A percentile compares a stretch with the other conserved stretches of the same genome.
Evolutionary conservation across 306 rosid genomes (phyloP).

Genomic region (Trichosanthes truncata): DNA sequence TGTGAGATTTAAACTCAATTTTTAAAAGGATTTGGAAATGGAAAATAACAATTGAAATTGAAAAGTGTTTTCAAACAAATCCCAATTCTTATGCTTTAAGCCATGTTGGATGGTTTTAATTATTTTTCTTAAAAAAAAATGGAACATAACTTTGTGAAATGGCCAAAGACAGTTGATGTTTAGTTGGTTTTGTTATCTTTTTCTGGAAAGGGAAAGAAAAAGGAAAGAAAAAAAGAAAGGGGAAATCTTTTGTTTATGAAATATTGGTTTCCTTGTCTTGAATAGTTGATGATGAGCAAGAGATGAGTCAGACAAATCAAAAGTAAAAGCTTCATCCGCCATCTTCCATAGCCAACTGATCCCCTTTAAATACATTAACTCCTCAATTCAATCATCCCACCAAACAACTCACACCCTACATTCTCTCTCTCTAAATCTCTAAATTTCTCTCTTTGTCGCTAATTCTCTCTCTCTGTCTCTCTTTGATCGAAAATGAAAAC

Average conservation of each 20-base stretch:
- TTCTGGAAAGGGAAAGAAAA: too few relatives aligned
- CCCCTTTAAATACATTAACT: slow-evolving; percentile 6
- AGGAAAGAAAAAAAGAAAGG: too few relatives aligned
- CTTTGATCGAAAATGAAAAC: slow-evolving; percentile 18
- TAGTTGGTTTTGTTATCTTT: not conserved
- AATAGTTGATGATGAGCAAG: slow-evolving; percentile 27
- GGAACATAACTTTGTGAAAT: not conserved
- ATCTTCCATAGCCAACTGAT: not conserved
- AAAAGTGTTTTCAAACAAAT: not conserved
- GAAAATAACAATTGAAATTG: not conserved
- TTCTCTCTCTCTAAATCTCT: not conserved
- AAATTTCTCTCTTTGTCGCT: not conserved
- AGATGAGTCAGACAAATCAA: slow-evolving; percentile 35
- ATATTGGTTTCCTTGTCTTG: not conserved
- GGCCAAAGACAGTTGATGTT: not conserved
- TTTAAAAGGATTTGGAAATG: not conserved
- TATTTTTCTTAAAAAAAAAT: not conserved
- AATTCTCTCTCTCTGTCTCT: not conserved
- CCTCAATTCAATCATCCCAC: not conserved
- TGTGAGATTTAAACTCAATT: not conserved
- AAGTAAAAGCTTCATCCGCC: slow-evolving; percentile 13
- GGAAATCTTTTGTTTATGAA: not conserved
- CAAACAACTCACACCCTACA: not conserved
- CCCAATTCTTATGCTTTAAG: not conserved
- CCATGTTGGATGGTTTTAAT: not conserved